These are phyloP conservation scores for Olyra latifolia DNA, from an alignment of 176 grass and related monocot genomes.

Conservation along the genomic window DNA sequence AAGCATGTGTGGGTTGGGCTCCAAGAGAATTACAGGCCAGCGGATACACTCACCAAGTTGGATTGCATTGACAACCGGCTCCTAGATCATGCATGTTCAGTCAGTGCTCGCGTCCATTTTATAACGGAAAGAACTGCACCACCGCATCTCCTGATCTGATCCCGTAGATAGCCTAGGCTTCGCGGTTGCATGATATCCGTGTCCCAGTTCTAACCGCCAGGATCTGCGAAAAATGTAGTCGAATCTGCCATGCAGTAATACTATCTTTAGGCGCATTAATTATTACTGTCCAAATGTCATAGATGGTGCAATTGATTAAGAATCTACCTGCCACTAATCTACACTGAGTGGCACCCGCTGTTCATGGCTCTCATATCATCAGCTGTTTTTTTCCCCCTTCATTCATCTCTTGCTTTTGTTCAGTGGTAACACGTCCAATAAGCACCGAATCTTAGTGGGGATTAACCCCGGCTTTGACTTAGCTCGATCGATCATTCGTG, in stretches of 20 bases:
- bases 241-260: neutral
- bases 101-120: neutral
- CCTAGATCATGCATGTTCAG: neutral
- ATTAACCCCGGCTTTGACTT: neutral
- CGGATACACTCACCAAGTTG: neutral
- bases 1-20: too few relatives aligned
- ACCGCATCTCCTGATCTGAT: neutral
- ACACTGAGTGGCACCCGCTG: slow-evolving; percentile 6
- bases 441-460: slow-evolving; percentile 31
- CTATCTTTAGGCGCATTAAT: neutral
- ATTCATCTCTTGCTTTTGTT: neutral
- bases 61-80: neutral
- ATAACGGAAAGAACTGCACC: neutral
- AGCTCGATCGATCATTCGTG: too few relatives aligned
- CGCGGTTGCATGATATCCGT: neutral
- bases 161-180: neutral
- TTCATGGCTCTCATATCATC: neutral
- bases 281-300: neutral
- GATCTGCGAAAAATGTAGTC: neutral
- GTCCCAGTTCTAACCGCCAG: neutral
- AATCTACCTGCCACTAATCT: neutral
- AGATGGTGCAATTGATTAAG: neutral
- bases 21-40: too few relatives aligned
- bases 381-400: neutral
- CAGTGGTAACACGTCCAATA: slow-evolving; percentile 24